Base-by-base conservation (phyloP, 2,329 filamentous ascomycete genomes). In the Samsoniella hepiali region DNA sequence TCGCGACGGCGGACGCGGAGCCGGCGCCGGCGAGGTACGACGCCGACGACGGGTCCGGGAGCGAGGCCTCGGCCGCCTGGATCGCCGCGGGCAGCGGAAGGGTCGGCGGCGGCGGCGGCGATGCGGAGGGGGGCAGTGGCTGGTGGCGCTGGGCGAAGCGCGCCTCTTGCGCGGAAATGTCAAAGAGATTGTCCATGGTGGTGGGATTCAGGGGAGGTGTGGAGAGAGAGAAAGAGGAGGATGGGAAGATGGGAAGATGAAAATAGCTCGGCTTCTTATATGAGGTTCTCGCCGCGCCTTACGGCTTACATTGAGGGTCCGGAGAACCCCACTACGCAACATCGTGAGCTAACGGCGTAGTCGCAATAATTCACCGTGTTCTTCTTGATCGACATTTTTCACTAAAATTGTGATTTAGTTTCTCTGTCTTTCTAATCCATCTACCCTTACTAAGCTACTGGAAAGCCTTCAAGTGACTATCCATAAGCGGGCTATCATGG, bases 71-170 rank as follows among this genome's bases (percentile, higher is more conserved):
- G 40, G 80, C 79, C 32, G 69, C 61, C 11, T 69, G 63, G 38
- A 84, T 70, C 53, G 73, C 68, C 2, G 65, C 53, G 4, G 65
- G 64, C 27, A 72, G 22, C 1, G 82, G 82, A 5, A 83, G 77
- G 3, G 78, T 79, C 15, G 71, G 69, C 9, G 72, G 67, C 45
- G 22, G 68, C 60, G 56, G 63, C 22, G 13, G 31, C n/a, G n/a
- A n/a, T n/a, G n/a, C n/a, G 9, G 56, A 50, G 38, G 65, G 62
- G 34, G 58, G 64, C n/a, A 59, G 64, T 22, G 64, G 38, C 36
- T 51, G 42, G 13, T 69, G 55, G 3, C 70, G 71, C 47, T 69
- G 64, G 32, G 64, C 59, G 5, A 75, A 63, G 47, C 70, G 71
- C 34, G 22, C 15, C 5, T 45, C 53, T n/a, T 62, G 60, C 40